Evolutionary conservation across 2,329 filamentous ascomycete genomes (phyloP), one percentile per base, ranked within the genome.

Genomic region (Hansfordia pulvinata): DNA sequence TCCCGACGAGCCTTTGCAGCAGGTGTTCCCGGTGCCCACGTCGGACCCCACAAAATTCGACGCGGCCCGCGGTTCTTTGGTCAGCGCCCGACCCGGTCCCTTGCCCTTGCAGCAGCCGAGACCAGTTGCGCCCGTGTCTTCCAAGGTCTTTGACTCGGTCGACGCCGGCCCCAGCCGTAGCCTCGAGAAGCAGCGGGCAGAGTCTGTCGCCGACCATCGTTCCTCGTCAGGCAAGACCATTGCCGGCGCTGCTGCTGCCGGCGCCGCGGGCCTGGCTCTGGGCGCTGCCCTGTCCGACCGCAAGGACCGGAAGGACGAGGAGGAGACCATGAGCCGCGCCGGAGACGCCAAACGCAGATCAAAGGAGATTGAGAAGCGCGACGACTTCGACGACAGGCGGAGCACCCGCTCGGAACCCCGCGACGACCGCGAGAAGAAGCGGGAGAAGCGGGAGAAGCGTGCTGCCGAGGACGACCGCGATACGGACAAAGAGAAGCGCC

Each of bases 31-130:
- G 6, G 54, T 76, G 17, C 68, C 76, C 4, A 76, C 76, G 1
- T 64, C 64, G 3, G 80, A 86, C 35, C 70, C 73, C 6, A 59
- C 53, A 12, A 60, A 54, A 15, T 76, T 76, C 37, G 75, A 82
- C 35, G 67, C 62, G 25, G 54, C 51, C 15, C 58, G 61, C 17
- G 58, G 54, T 13, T 68, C 70, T 19, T 43, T 59, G n/a, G 46
- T 59, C 10, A 58, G 59, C 10, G 48, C 30, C 49, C 62, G 69
- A 21, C 68, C 75, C 5, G 69, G 58, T 5, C 61, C 70, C 0
- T 64, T 84, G 17, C 73, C 76, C 8, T 61, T 94, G n/a, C 79
- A 90, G 46, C 83, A 93, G 40, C 86, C 86, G 3, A 77, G 85
- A 39, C 86, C 86, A 3, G 67, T 82, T 31, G 62, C 68, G 3